phyloP scores from a whole-genome alignment of 2,329 filamentous ascomycete genomes.

The Balansia obtecta region DNA sequence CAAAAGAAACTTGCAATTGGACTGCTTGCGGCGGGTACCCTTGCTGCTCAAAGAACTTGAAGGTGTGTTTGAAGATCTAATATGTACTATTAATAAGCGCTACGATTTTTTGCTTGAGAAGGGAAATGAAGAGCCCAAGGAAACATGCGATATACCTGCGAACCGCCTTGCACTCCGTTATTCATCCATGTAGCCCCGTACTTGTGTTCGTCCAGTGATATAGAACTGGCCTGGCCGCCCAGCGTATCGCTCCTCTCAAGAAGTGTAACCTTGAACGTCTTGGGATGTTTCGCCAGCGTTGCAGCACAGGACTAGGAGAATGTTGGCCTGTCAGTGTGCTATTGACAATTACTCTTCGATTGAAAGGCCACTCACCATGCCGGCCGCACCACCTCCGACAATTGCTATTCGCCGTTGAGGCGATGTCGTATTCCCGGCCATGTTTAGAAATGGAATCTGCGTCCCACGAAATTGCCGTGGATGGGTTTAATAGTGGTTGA shows the following conservation, averaged over 20 bases:
- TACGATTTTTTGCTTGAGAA: too few relatives aligned
- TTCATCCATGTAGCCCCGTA: conserved; percentile 50
- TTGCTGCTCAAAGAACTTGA: conserved; percentile 49
- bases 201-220: conserved; percentile 41
- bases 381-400: conserved; percentile 50
- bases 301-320: conserved; percentile 45
- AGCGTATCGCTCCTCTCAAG: conserved; percentile 46
- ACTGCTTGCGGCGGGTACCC: conserved; percentile 44
- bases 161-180: conserved; percentile 51
- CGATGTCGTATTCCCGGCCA: conserved; percentile 1
- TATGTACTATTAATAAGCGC: neutral
- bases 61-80: conserved; percentile 55
- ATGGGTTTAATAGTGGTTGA: too few relatives aligned
- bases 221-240: conserved; percentile 49
- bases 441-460: neutral
- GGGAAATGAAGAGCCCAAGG: too few relatives aligned
- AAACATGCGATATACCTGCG: conserved; percentile 13
- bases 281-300: conserved; percentile 51
- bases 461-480: too few relatives aligned
- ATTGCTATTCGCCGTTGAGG: conserved; percentile 38
- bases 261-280: conserved; percentile 53
- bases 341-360: neutral
- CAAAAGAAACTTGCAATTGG: conserved; percentile 49
- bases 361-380: conserved; percentile 32
- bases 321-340: neutral